Base-by-base conservation (phyloP, 129 eudicot species). In the Dittrichia graveolens region DNA sequence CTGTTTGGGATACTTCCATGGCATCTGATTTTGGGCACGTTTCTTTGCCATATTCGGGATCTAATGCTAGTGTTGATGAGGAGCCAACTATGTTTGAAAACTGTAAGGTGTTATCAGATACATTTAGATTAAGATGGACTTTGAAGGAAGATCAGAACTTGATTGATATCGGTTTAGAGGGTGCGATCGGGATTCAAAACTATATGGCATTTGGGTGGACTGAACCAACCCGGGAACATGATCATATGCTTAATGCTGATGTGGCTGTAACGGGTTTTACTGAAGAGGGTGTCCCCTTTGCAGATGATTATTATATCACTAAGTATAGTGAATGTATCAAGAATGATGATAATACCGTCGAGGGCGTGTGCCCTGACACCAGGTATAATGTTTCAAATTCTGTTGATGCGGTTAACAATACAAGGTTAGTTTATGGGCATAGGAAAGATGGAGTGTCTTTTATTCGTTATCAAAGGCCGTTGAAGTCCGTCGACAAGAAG, bases 161-260 rank as follows among this genome's bases (percentile, higher is more conserved):
- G 81, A 84, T 94, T 45, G 98, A 90, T 76, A 86, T 94, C 31
- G 96, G 98, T 31, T 83, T 94, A 79, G 98, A 94, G 75, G 96
- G 89, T 14, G 98, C 86, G 8, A 83, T 83, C 15, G 90, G 85
- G 64, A 78, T 80, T 80, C 92, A 85, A 87, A 77, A 94, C 74
- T 94, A 94, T 63, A 85, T 94, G 98, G 98, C 91, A 8, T 94
- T 94, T 50, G 98, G 98, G 43, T 94, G 98, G 98, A 96, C 98
- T 0, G 85, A 86, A 68, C 92, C 91, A 0, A 81, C 76, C 49
- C 67, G 89, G 7, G 87, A 83, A 6, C 82, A 71, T 34, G 83
- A 83, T 37, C 80, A 76, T 73, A 94, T 94, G 98, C 84, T 94
- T 39, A 83, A 84, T 31, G 85, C 91, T 13, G 98, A 94, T 79